These are phyloP conservation scores for Pezicula neosporulosa DNA, from an alignment of 2,329 filamentous ascomycete species.

Conservation along the genomic window DNA sequence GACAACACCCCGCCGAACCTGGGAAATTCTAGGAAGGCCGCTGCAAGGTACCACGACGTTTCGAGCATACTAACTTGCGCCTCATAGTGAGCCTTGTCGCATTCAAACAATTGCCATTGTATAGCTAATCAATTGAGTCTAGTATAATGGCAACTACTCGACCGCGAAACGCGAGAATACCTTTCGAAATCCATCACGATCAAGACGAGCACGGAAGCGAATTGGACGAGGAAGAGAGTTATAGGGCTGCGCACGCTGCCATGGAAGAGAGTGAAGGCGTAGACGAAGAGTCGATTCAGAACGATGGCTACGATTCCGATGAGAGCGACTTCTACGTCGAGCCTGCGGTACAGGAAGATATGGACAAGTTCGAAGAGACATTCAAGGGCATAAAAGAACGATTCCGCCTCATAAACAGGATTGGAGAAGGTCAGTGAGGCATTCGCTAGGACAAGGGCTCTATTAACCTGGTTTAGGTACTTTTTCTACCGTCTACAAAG, in stretches of 20 bases:
- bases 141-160: conserved; percentile 24
- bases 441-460: not conserved
- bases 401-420: conserved; percentile 91
- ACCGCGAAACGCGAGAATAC: conserved; percentile 25
- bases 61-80: too few species aligned
- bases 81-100: not conserved
- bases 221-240: conserved; percentile 29
- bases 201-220: not conserved
- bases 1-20: not conserved
- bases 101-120: not conserved
- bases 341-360: conserved; percentile 73
- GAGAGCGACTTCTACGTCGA: conserved; percentile 62
- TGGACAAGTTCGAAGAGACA: conserved; percentile 75
- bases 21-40: not conserved
- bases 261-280: conserved; percentile 22
- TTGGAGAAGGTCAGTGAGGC: conserved; percentile 74
- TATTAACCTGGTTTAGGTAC: conserved; percentile 59
- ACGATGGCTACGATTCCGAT: conserved; percentile 47
- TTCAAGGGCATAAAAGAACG: conserved; percentile 81
- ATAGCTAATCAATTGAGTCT: not conserved
- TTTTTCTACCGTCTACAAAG: conserved; percentile 98
- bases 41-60: not conserved
- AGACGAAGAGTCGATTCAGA: conserved; percentile 22
- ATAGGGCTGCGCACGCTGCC: conserved; percentile 37
- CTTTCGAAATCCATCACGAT: conserved; percentile 36